These are phyloP conservation scores for Arxiozyma slooffiae DNA, from an alignment of 1,139 yeast genomes.

Conservation along the genomic window DNA sequence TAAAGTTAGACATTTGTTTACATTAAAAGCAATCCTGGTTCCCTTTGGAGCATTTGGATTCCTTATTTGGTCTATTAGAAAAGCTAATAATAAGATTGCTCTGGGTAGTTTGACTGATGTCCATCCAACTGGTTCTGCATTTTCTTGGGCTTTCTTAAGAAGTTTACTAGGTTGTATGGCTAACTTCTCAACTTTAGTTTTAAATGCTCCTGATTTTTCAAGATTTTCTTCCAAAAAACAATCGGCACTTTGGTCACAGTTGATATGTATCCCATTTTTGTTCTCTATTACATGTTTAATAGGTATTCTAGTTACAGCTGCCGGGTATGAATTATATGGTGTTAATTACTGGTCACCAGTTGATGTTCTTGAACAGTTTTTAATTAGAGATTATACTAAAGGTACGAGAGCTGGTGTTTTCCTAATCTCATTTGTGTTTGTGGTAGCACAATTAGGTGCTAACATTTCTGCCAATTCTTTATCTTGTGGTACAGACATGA, in stretches of 20 bases:
- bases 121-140: conserved; percentile 21
- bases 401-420: conserved; percentile 87
- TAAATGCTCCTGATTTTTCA: conserved; percentile 84
- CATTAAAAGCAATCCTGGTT: conserved; percentile 64
- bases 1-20: conserved; percentile 67
- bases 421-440: conserved; percentile 65
- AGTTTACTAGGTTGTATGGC: conserved; percentile 75
- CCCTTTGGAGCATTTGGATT: conserved; percentile 77
- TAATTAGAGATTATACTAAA: conserved; percentile 47
- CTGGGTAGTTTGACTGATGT: conserved; percentile 21
- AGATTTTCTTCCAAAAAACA: conserved; percentile 57
- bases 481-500: conserved; percentile 84
- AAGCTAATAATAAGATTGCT: conserved; percentile 30
- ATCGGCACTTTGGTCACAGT: conserved; percentile 45
- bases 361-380: conserved; percentile 59
- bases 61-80: conserved; percentile 68
- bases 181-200: conserved; percentile 76
- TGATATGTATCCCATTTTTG: conserved; percentile 60
- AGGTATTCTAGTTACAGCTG: conserved; percentile 80
- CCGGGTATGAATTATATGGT: conserved; percentile 62
- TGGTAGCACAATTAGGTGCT: conserved; percentile 83
- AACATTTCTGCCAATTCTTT: conserved; percentile 83
- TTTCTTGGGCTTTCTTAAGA: conserved; percentile 67
- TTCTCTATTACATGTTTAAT: conserved; percentile 75
- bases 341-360: conserved; percentile 78